A percentile compares a stretch with the other conserved stretches of the same genome.
Conservation (phyloP, 768 basidiomycete genomes). For the Clathrus columnatus region DNA sequence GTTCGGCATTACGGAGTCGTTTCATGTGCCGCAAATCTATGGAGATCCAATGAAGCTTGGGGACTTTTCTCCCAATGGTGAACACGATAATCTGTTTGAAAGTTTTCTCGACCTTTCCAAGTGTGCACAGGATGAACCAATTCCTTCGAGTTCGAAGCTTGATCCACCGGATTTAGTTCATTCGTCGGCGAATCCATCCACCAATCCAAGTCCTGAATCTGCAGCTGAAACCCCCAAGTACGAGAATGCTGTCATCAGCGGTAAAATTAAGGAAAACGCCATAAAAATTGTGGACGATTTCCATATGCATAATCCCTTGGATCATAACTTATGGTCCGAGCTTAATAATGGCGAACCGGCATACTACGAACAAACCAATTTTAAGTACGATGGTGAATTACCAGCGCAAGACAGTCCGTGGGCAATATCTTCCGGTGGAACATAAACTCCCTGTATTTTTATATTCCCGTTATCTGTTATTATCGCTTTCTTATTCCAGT, state of each 20-base stretch:
- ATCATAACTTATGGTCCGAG: slow-evolving; percentile 54
- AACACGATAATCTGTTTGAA: slow-evolving; percentile 33
- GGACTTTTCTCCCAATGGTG: slow-evolving; percentile 27
- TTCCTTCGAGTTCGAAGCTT: slow-evolving; percentile 53
- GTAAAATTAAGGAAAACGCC: slow-evolving; percentile 28
- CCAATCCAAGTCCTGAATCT: slow-evolving; percentile 72
- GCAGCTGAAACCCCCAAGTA: slow-evolving; percentile 50
- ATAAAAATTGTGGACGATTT: slow-evolving; percentile 28
- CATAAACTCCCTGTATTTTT: background rate
- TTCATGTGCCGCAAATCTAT: slow-evolving; percentile 5
- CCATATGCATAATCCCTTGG: slow-evolving; percentile 23
- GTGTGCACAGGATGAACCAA: slow-evolving; percentile 45
- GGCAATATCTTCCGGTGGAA: slow-evolving; percentile 42
- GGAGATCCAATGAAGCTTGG: slow-evolving; percentile 15
- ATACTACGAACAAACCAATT: slow-evolving; percentile 48
- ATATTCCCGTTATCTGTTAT: background rate
- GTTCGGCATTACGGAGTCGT: slow-evolving; percentile 21
- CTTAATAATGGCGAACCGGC: slow-evolving; percentile 69
- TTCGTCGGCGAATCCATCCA: slow-evolving; percentile 62
- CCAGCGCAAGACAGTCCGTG: slow-evolving; percentile 56
- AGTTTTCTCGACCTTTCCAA: slow-evolving; percentile 63
- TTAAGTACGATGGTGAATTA: slow-evolving; percentile 73
- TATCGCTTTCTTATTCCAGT: background rate
- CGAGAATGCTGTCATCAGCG: slow-evolving; percentile 24
- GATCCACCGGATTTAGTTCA: slow-evolving; percentile 65